Conservation (phyloP, 352 stramenopile genomes). For the Globisporangium solare region DNA sequence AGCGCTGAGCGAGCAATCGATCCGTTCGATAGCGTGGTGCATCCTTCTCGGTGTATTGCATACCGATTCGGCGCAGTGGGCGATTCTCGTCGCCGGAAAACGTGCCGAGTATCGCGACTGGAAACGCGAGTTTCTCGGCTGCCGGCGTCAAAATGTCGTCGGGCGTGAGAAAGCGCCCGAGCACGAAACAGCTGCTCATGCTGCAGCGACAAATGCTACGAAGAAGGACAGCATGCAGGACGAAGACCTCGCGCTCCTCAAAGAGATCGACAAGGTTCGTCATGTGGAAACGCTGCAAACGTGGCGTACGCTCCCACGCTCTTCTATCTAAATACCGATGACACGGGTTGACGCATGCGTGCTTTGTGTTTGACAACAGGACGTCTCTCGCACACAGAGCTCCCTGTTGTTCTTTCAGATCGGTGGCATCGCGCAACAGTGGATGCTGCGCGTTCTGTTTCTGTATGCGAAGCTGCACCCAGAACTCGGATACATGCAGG, state of each 20-base stretch:
- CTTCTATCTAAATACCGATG: no score
- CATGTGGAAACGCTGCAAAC: neutral
- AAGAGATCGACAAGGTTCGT: constrained; percentile 62
- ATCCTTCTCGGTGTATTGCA: constrained; percentile 38
- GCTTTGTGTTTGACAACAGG: constrained; percentile 19
- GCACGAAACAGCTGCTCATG: neutral
- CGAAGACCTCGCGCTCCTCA: constrained; percentile 38
- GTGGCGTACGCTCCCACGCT: no score
- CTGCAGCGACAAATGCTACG: no score
- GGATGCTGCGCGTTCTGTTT: constrained; percentile 72
- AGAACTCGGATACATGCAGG: constrained; percentile 90
- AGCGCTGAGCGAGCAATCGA: neutral
- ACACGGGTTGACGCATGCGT: neutral
- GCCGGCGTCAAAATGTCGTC: constrained; percentile 11
- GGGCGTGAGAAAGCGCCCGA: neutral
- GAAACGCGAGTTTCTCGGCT: constrained; percentile 33
- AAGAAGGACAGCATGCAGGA: constrained; percentile 11
- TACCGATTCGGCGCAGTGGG: constrained; percentile 15
- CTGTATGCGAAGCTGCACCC: constrained; percentile 75
- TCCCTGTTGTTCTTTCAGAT: constrained; percentile 42
- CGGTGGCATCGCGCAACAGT: constrained; percentile 46
- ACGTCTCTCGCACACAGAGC: constrained; percentile 57
- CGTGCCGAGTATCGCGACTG: constrained; percentile 23
- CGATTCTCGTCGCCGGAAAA: constrained; percentile 14
- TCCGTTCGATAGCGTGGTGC: constrained; percentile 31